Evolutionary conservation across 2,329 filamentous ascomycete genomes (phyloP).

Genomic region (Rutstroemia sp.): DNA sequence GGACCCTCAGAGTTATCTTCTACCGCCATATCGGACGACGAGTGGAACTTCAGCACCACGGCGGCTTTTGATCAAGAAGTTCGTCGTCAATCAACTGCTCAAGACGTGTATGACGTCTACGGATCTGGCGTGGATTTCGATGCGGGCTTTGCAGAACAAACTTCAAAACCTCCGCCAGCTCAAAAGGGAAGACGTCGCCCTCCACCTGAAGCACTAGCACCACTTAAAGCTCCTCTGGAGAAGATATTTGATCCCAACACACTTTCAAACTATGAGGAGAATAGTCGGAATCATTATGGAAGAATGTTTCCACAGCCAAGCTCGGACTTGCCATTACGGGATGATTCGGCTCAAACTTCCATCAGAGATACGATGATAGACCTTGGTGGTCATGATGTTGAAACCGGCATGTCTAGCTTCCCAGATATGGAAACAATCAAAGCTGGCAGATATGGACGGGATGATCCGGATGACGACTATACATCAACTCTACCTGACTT

Average conservation of each 20-base stretch:
- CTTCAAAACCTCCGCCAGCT: slow-evolving; percentile 38
- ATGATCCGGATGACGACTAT: slow-evolving; percentile 19
- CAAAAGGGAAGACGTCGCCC: slow-evolving; percentile 43
- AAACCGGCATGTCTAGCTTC: slow-evolving; percentile 49
- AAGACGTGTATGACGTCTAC: slow-evolving; percentile 55
- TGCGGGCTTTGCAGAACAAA: slow-evolving; percentile 32
- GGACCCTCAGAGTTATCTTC: slow-evolving; percentile 32
- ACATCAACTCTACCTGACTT: slow-evolving; percentile 31
- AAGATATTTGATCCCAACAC: slow-evolving; percentile 62
- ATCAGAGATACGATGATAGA: slow-evolving; percentile 59
- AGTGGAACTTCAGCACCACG: slow-evolving; percentile 63
- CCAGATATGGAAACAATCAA: slow-evolving; percentile 54
- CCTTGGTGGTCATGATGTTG: slow-evolving; percentile 52
- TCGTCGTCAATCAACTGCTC: slow-evolving; percentile 42
- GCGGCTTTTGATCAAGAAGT: slow-evolving; percentile 55
- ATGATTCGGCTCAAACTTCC: slow-evolving; percentile 43
- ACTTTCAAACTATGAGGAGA: slow-evolving; percentile 56
- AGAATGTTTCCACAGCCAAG: slow-evolving; percentile 26
- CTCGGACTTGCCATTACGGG: slow-evolving; percentile 43
- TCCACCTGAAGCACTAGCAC: slow-evolving; percentile 50
- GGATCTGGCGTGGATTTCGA: slow-evolving; percentile 50
- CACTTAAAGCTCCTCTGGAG: slow-evolving; percentile 48
- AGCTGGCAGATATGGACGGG: slow-evolving; percentile 16
- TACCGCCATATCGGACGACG: slow-evolving; percentile 42
- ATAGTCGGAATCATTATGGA: slow-evolving; percentile 54